These are phyloP conservation scores for Termitomyces sp. DNA, from an alignment of 768 basidiomycete genomes.

Conservation along the genomic window DNA sequence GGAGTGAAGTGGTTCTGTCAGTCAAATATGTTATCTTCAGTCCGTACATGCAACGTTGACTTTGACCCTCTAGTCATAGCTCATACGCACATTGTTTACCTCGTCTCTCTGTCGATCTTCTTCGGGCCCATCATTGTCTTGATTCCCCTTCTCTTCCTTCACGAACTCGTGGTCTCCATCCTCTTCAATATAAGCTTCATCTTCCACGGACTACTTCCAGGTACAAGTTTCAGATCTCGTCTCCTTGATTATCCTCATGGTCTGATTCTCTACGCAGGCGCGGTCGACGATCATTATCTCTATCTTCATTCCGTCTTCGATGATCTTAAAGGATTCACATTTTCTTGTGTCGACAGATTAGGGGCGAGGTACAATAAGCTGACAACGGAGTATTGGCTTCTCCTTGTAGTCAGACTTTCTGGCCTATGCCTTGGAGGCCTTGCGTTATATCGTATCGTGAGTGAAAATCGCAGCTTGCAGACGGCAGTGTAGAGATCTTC, in stretches of 20 bases:
- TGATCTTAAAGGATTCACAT: constrained; percentile 32
- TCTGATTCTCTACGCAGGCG: constrained; percentile 14
- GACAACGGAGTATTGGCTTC: constrained; percentile 29
- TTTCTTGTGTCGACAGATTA: constrained; percentile 32
- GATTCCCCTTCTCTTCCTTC: constrained; percentile 28
- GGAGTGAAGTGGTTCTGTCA: constrained; percentile 13
- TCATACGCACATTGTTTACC: constrained; percentile 31
- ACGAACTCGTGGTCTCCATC: constrained; percentile 30
- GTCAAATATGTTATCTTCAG: neutral
- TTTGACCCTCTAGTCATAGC: constrained; percentile 11
- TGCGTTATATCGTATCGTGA: constrained; percentile 26
- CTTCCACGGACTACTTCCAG: constrained; percentile 32
- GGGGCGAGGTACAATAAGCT: constrained; percentile 34
- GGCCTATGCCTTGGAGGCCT: constrained; percentile 26
- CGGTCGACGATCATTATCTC: constrained; percentile 28
- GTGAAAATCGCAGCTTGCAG: neutral
- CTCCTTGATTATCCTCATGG: neutral
- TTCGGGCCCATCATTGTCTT: constrained; percentile 39
- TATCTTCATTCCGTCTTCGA: constrained; percentile 27
- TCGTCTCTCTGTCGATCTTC: constrained; percentile 34
- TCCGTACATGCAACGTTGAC: neutral
- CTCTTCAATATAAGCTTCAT: constrained; percentile 30
- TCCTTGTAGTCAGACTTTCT: constrained; percentile 29
- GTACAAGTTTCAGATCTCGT: constrained; percentile 13
- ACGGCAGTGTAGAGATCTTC: neutral